Conservation (phyloP, 1,139 yeast species). For the Candida pseudoviswanathii region DNA sequence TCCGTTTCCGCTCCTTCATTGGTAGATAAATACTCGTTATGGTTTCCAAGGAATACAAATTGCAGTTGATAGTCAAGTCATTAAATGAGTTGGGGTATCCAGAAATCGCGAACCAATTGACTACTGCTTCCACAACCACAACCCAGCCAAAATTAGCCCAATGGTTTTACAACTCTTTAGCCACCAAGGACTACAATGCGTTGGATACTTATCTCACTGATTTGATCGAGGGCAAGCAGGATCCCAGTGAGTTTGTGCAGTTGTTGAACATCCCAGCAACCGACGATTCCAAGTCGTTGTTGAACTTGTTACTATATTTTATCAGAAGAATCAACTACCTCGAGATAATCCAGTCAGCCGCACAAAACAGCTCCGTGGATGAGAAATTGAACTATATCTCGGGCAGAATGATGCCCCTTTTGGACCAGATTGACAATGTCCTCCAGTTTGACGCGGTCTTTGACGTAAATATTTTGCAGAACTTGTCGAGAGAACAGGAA, state of each 20-base stretch:
- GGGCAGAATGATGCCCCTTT: conserved; percentile 30
- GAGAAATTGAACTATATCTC: conserved; percentile 24
- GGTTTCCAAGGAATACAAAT: conserved; percentile 32
- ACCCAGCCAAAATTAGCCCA: conserved; percentile 16
- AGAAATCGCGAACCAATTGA: conserved; percentile 16
- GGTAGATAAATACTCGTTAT: conserved; percentile 5
- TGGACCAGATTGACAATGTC: conserved; percentile 24
- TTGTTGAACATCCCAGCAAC: conserved; percentile 12
- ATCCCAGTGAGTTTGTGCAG: conserved; percentile 9
- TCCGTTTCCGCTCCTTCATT: too few relatives aligned
- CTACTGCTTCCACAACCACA: conserved; percentile 12
- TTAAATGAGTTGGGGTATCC: conserved; percentile 33
- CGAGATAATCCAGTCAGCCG: conserved; percentile 10
- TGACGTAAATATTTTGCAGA: conserved; percentile 9
- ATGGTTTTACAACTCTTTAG: conserved; percentile 27
- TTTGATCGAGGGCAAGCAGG: conserved; percentile 4
- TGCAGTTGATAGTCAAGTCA: conserved; percentile 34
- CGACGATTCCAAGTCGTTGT: conserved; percentile 12
- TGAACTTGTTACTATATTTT: conserved; percentile 26
- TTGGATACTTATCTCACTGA: conserved; percentile 18
- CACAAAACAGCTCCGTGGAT: conserved; percentile 10
- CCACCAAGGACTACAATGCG: conserved; percentile 25
- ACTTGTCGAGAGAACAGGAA: conserved; percentile 30
- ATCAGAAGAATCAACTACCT: conserved; percentile 25
- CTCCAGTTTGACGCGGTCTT: conserved; percentile 10